phyloP scores from a whole-genome alignment of 2,329 filamentous ascomycete genomes.

The Cordyceps fumosorosea region DNA sequence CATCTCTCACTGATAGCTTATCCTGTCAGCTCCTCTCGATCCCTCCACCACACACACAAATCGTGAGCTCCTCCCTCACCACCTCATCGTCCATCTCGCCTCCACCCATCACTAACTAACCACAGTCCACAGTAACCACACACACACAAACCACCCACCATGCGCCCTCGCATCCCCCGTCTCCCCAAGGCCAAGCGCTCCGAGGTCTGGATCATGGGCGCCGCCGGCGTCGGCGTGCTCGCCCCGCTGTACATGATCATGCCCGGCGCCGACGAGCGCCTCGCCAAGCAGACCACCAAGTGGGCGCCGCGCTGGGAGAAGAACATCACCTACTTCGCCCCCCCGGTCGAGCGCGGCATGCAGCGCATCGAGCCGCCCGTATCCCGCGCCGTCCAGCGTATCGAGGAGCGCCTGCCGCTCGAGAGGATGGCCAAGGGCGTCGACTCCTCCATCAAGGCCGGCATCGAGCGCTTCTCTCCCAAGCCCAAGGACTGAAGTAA shows the following conservation, averaged over 20 bases:
- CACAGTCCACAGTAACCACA: neutral
- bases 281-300: constrained; percentile 47
- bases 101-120: neutral
- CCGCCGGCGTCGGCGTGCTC: constrained; percentile 47
- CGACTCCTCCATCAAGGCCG: constrained; percentile 40
- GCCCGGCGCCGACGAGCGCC: constrained; percentile 48
- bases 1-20: neutral
- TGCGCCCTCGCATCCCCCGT: constrained; percentile 40
- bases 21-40: neutral
- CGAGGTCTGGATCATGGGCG: constrained; percentile 47
- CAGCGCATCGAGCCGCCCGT: constrained; percentile 44
- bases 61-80: neutral
- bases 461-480: constrained; percentile 34
- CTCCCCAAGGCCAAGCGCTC: constrained; percentile 42
- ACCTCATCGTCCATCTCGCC: neutral
- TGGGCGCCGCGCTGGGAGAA: constrained; percentile 56
- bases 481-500: constrained; percentile 16
- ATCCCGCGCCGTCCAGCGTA: constrained; percentile 36
- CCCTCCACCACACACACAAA: neutral
- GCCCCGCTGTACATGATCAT: constrained; percentile 52
- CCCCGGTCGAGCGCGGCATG: constrained; percentile 40
- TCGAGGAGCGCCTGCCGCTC: constrained; percentile 42
- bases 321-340: constrained; percentile 47
- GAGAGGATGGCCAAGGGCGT: constrained; percentile 44
- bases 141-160: constrained; percentile 26